phyloP scores from a whole-genome alignment of 2,329 filamentous ascomycete species.

The Myrmaecium sp. region DNA sequence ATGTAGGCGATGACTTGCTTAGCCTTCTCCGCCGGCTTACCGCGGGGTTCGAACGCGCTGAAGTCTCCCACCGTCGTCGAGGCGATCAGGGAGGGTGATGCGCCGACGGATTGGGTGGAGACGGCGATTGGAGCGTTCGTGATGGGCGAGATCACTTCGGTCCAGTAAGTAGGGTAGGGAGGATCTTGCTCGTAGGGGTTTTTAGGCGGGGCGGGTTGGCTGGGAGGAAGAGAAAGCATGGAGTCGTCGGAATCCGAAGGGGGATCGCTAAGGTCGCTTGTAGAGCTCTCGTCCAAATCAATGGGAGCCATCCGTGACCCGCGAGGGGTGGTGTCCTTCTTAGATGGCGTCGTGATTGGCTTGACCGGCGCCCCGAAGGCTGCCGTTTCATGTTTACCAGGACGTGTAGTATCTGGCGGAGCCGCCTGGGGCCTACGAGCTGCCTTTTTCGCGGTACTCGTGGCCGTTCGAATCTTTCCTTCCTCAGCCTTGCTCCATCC shows the following conservation, averaged over 20 bases:
- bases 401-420: not conserved
- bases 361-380: too few species aligned
- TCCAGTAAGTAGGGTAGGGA: slow-evolving; percentile 81
- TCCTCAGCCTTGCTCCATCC: slow-evolving; percentile 83
- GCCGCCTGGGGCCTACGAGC: not conserved
- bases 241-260: slow-evolving; percentile 34
- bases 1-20: slow-evolving; percentile 87
- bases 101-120: slow-evolving; percentile 43
- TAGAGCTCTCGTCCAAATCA: slow-evolving; percentile 32
- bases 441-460: slow-evolving; percentile 4
- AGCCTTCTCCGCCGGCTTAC: slow-evolving; percentile 64
- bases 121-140: slow-evolving; percentile 66
- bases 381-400: too few species aligned
- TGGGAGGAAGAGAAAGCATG: slow-evolving; percentile 38
- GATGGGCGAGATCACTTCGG: slow-evolving; percentile 68
- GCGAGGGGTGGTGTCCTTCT: slow-evolving; percentile 8
- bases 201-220: slow-evolving; percentile 22
- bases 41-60: slow-evolving; percentile 64
- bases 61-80: slow-evolving; percentile 57
- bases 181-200: slow-evolving; percentile 58
- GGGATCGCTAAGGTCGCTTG: slow-evolving; percentile 23
- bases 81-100: slow-evolving; percentile 40
- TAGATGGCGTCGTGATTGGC: slow-evolving; percentile 1
- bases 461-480: slow-evolving; percentile 32
- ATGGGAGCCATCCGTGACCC: slow-evolving; percentile 22